Percentiles rank a stretch among this genome's conserved stretches.
phyloP scores from a whole-genome alignment of 192 early-diverging fungal genomes.

The Podila epigama region DNA sequence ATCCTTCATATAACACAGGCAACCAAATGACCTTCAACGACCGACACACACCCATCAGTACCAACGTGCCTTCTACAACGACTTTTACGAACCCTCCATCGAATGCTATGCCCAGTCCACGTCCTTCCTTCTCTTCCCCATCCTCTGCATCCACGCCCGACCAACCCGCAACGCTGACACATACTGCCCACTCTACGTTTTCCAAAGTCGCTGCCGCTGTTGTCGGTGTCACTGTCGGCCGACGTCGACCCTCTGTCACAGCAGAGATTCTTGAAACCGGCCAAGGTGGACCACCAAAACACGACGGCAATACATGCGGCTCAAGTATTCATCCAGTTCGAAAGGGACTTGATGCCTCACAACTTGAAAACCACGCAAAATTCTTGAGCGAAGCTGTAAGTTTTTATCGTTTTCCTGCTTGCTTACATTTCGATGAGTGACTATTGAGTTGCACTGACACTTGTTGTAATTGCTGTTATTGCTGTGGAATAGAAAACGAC shows the following conservation, averaged over 20 bases:
- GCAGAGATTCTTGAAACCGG: not conserved
- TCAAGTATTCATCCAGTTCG: not conserved
- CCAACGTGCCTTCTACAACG: not conserved
- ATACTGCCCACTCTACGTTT: conserved; percentile 5
- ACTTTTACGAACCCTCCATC: not conserved
- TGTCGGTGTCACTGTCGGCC: conserved; percentile 26
- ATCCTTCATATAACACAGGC: not conserved
- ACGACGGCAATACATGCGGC: not conserved
- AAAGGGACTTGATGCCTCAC: conserved; percentile 7
- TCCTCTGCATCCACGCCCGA: not conserved
- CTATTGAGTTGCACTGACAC: too few relatives aligned
- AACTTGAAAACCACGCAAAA: conserved; percentile 7
- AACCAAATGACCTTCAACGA: not conserved
- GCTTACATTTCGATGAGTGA: too few relatives aligned
- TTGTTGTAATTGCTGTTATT: not conserved
- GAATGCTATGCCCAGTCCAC: not conserved
- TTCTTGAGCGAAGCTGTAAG: conserved; percentile 24
- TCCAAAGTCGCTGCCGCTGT: conserved; percentile 33
- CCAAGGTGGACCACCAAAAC: not conserved
- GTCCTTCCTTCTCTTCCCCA: not conserved
- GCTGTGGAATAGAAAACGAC: conserved; percentile 6
- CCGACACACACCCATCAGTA: not conserved
- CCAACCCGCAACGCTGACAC: not conserved
- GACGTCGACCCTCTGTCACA: conserved; percentile 10
- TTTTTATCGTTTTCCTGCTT: too few relatives aligned